phyloP scores from a whole-genome alignment of 2,329 filamentous ascomycete species.

The Sclerotinia trifoliorum region DNA sequence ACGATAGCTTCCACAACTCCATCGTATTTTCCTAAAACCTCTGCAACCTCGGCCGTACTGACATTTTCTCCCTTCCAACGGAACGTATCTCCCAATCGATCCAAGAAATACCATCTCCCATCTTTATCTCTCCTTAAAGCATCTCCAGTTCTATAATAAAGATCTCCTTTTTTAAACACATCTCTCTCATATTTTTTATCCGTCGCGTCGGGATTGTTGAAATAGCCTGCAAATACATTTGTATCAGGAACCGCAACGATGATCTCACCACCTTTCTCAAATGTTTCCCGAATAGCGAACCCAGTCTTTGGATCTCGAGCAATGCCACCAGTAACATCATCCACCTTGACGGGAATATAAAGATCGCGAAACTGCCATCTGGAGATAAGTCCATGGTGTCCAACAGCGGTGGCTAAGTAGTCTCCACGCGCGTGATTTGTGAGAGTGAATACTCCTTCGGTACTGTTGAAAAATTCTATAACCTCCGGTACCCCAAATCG shows the following conservation, averaged over 20 bases:
- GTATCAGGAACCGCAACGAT: constrained; percentile 60
- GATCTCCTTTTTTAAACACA: constrained; percentile 65
- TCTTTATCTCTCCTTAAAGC: constrained; percentile 60
- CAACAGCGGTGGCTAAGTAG: constrained; percentile 63
- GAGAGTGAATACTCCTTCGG: constrained; percentile 66
- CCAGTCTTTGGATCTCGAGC: constrained; percentile 65
- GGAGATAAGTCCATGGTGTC: constrained; percentile 66
- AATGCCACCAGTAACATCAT: constrained; percentile 66
- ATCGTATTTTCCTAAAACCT: constrained; percentile 58
- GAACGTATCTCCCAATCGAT: constrained; percentile 71
- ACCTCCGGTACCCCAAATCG: constrained; percentile 63
- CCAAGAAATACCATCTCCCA: constrained; percentile 68
- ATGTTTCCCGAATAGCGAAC: constrained; percentile 61
- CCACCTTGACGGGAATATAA: constrained; percentile 66
- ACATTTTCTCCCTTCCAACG: constrained; percentile 73
- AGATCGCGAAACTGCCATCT: constrained; percentile 53
- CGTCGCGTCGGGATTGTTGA: constrained; percentile 64
- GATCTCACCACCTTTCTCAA: constrained; percentile 73
- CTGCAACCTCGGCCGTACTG: constrained; percentile 64
- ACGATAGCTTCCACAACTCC: constrained; percentile 66
- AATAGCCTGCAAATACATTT: constrained; percentile 65
- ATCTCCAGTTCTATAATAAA: constrained; percentile 68
- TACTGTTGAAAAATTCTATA: constrained; percentile 75
- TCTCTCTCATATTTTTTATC: constrained; percentile 63
- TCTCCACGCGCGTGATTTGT: constrained; percentile 60